Conservation (phyloP, 2,329 filamentous ascomycete species). For the Monosporascus sp. region DNA sequence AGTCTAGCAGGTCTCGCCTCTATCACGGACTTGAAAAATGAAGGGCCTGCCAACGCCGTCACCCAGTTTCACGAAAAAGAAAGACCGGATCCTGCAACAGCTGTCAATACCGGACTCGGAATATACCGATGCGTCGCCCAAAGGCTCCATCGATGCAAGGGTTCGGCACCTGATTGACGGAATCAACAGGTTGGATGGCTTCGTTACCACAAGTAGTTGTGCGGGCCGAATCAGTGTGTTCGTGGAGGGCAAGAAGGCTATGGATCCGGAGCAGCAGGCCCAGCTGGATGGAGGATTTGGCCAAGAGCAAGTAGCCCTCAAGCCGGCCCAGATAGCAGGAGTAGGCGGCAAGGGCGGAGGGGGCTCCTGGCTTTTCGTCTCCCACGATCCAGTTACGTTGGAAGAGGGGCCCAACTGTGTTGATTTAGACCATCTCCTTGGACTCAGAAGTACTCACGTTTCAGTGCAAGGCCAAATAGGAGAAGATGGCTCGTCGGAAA, state of each 20-base stretch:
- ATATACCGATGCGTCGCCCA: slow-evolving; percentile 82
- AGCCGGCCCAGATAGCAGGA: slow-evolving; percentile 43
- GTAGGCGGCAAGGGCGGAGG: slow-evolving; percentile 82
- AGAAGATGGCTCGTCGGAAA: slow-evolving; percentile 12
- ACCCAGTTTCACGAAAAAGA: slow-evolving; percentile 52
- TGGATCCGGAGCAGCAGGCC: background rate
- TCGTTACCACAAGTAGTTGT: slow-evolving; percentile 91
- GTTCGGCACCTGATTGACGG: slow-evolving; percentile 73
- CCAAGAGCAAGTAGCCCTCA: slow-evolving; percentile 12
- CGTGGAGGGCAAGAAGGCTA: slow-evolving; percentile 63
- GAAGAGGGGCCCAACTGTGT: slow-evolving; percentile 15
- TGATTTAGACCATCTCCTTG: slow-evolving; percentile 18
- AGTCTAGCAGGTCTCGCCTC: too few species aligned
- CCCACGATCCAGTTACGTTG: slow-evolving; percentile 63
- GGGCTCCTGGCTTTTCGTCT: slow-evolving; percentile 81
- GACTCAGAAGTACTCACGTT: slow-evolving; percentile 32
- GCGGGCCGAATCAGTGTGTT: slow-evolving; percentile 85
- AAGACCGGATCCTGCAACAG: slow-evolving; percentile 65
- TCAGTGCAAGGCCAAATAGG: slow-evolving; percentile 21
- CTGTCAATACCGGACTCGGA: slow-evolving; percentile 63
- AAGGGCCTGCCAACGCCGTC: slow-evolving; percentile 14
- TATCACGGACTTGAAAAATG: background rate
- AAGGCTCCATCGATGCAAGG: slow-evolving; percentile 76
- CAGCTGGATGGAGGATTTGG: slow-evolving; percentile 11
- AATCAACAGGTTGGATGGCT: slow-evolving; percentile 68